Conservation (phyloP, 306 rosid species). For the Benincasa hispida region DNA sequence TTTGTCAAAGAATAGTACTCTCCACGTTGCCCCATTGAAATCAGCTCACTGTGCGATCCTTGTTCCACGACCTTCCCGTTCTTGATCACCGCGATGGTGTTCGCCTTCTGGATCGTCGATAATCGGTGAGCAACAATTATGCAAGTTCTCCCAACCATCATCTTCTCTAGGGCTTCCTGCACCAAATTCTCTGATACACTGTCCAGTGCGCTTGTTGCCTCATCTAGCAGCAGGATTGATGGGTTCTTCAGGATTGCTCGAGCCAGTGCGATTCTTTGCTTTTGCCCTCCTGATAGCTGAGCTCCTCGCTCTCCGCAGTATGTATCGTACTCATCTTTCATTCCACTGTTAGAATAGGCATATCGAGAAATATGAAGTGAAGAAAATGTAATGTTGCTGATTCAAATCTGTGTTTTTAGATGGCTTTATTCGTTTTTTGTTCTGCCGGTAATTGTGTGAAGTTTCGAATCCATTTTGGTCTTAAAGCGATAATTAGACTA, state of each 20-base stretch:
- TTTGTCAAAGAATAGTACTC: conserved; percentile 42
- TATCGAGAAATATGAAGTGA: neutral
- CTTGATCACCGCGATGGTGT: conserved; percentile 64
- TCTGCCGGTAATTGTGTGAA: neutral
- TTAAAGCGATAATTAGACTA: no score
- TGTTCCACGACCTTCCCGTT: conserved; percentile 62
- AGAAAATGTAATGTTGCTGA: neutral
- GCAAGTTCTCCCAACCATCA: conserved; percentile 68
- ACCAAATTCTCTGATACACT: conserved; percentile 63
- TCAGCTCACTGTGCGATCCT: conserved; percentile 66
- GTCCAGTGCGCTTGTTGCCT: conserved; percentile 90
- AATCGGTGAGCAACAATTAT: conserved; percentile 66
- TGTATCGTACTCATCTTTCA: conserved; percentile 69
- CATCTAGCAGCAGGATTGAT: conserved; percentile 68
- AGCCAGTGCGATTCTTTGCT: conserved; percentile 79
- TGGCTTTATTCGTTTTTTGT: neutral
- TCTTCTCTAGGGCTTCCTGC: conserved; percentile 73
- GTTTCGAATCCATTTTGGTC: neutral
- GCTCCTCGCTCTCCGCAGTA: conserved; percentile 83
- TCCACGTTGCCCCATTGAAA: conserved; percentile 42
- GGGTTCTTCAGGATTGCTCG: conserved; percentile 76
- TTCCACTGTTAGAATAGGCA: conserved; percentile 34
- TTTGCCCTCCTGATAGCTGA: conserved; percentile 88
- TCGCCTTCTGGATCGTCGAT: conserved; percentile 57
- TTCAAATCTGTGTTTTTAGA: neutral